A percentile compares a stretch with the other conserved stretches of the same genome.
These are phyloP conservation scores for Acanthamoeba sp. DNA, from an alignment of 208 protist genomes.

Conservation along the genomic window DNA sequence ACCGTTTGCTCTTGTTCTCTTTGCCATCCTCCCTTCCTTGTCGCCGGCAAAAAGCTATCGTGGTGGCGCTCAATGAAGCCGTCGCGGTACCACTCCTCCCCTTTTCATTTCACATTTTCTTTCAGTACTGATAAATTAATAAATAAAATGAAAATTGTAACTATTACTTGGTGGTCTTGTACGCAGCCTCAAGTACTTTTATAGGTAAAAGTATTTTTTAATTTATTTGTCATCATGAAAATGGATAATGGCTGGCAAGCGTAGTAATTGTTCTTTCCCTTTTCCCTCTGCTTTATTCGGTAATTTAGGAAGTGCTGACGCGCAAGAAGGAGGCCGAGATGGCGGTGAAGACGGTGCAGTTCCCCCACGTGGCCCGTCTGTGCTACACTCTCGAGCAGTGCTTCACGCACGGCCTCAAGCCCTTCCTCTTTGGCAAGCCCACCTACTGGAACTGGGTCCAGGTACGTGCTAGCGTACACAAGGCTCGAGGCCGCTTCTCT, in stretches of 20 bases:
- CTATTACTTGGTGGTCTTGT: too few species aligned
- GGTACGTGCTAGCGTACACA: neutral
- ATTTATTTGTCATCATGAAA: too few species aligned
- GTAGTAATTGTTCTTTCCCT: neutral
- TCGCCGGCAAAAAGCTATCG: neutral
- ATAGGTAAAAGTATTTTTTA: too few species aligned
- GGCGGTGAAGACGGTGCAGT: slow-evolving; percentile 37
- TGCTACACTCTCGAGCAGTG: slow-evolving; percentile 30
- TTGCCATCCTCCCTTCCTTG: too few species aligned
- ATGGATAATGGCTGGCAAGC: too few species aligned
- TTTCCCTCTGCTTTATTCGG: neutral
- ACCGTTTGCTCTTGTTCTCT: too few species aligned
- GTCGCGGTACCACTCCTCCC: neutral
- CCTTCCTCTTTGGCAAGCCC: slow-evolving; percentile 38
- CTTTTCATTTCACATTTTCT: neutral
- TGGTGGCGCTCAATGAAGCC: slow-evolving; percentile 18
- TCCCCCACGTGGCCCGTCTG: slow-evolving; percentile 3
- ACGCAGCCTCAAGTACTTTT: too few species aligned
- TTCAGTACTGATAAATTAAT: neutral
- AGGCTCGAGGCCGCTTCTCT: neutral
- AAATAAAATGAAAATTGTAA: too few species aligned
- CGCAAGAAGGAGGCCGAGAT: slow-evolving; percentile 11
- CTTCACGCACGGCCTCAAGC: slow-evolving; percentile 28
- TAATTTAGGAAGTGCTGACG: neutral
- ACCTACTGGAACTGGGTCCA: slow-evolving; percentile 44